Conservation (phyloP, 352 stramenopile species). For the Phytophthora parvispora region DNA sequence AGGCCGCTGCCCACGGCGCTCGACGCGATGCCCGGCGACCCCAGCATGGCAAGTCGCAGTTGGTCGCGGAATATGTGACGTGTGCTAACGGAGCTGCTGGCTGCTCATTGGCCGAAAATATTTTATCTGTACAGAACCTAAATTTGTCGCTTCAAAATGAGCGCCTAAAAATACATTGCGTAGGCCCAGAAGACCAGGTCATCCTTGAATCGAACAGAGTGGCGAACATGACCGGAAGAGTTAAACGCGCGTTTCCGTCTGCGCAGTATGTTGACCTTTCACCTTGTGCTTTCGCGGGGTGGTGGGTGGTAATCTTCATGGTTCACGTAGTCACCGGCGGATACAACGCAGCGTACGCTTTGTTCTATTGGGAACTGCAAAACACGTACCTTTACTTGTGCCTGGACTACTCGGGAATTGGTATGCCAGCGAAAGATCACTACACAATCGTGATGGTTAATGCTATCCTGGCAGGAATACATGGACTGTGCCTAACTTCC, state of each 20-base stretch:
- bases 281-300: constrained; percentile 4
- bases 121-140: no score
- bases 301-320: constrained; percentile 11
- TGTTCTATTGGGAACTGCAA: constrained; percentile 28
- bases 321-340: constrained; percentile 12
- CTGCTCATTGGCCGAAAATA: no score
- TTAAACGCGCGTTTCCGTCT: no score
- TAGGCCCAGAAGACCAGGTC: no score
- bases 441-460: constrained; percentile 22
- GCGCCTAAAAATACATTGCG: no score
- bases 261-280: not conserved
- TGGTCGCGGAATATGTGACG: constrained; percentile 6
- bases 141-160: no score
- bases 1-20: no score
- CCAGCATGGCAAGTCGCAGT: constrained; percentile 9
- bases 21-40: no score
- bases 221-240: no score
- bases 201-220: no score
- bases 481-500: constrained; percentile 13
- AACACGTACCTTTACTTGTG: constrained; percentile 18
- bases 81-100: not conserved
- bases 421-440: constrained; percentile 19
- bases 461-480: constrained; percentile 18
- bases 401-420: constrained; percentile 29
- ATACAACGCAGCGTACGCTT: constrained; percentile 23